These are phyloP conservation scores for Malassezia obtusa DNA, from an alignment of 1,284 basidiomycete species.

Conservation along the genomic window DNA sequence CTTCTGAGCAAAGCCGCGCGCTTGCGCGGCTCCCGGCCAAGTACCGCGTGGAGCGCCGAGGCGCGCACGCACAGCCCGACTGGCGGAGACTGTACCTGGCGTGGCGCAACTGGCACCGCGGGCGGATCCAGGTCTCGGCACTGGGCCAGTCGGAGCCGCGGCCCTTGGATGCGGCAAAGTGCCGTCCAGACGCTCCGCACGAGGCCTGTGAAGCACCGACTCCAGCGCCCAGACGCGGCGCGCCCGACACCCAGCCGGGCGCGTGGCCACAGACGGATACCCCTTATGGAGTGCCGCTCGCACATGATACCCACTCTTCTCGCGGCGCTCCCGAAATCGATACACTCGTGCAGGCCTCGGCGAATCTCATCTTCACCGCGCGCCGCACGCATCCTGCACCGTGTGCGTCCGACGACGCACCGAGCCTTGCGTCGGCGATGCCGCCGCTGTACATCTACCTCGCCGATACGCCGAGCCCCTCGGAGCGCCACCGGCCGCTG, in stretches of 20 bases:
- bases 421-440: neutral
- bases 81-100: neutral
- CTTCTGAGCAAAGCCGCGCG: neutral
- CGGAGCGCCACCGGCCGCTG: neutral
- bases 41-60: neutral
- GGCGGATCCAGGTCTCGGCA: neutral
- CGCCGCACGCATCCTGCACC: neutral
- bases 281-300: too few relatives aligned
- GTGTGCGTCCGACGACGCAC: neutral
- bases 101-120: neutral
- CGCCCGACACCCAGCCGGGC: too few relatives aligned
- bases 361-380: constrained; percentile 19
- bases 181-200: too few relatives aligned
- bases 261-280: too few relatives aligned
- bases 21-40: neutral
- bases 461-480: neutral
- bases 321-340: neutral
- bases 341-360: constrained; percentile 20
- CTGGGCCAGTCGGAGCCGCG: too few relatives aligned
- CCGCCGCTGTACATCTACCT: neutral
- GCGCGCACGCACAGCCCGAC: neutral
- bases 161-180: too few relatives aligned
- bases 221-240: too few relatives aligned
- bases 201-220: too few relatives aligned
- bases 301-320: neutral